Evolutionary conservation across 345 rosid species (phyloP), one percentile per base, ranked within the genome.

Genomic region (Acer yangbiense): DNA sequence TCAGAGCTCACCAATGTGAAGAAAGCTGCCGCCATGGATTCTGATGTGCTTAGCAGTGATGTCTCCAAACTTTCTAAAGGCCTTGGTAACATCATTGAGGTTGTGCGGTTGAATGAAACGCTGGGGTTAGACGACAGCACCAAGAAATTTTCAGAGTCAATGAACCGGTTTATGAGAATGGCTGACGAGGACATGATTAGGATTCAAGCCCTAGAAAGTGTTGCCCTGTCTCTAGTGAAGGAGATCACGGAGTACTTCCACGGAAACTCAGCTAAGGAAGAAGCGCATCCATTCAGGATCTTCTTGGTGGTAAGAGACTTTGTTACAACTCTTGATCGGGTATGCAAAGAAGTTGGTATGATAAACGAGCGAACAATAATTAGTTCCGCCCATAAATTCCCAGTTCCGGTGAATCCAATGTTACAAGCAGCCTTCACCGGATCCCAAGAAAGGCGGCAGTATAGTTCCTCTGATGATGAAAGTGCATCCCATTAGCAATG

Each of bases 211-310:
- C 94, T 86, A 68, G 99, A 94, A 81, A 97, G 97, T 11, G 92
- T 91, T 55, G 93, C 97, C 9, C 77, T 93, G 57, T 93, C 98
- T 6, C 81, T 97, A 1, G 98, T 94, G 68, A 97, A 97, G 81
- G 99, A 97, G 68, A 94, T 94, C 72, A 97, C 99, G 2, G 99
- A 94, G 81, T 97, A 94, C 82, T 97, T 97, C 88, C 99, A 97
- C 52, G 99, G 99, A 17, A 90, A 94, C 89, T 97, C 99, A n/a
- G 94, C 98, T 0, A 94, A 90, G 86, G 99, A 97, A 88, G 98
- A 97, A 86, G 97, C 98, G 35, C 99, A 93, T 76, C 98, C 99
- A 1, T 92, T 97, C 85, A 88, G 99, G 81, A 97, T 97, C 84
- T 97, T 97, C 86, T 74, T 90, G 98, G 98, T 97, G 73, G 98